Percentiles rank a stretch among this genome's conserved stretches.
Evolutionary conservation across 192 early-diverging fungal species (phyloP).

Genomic region (Entrophospora sp.): DNA sequence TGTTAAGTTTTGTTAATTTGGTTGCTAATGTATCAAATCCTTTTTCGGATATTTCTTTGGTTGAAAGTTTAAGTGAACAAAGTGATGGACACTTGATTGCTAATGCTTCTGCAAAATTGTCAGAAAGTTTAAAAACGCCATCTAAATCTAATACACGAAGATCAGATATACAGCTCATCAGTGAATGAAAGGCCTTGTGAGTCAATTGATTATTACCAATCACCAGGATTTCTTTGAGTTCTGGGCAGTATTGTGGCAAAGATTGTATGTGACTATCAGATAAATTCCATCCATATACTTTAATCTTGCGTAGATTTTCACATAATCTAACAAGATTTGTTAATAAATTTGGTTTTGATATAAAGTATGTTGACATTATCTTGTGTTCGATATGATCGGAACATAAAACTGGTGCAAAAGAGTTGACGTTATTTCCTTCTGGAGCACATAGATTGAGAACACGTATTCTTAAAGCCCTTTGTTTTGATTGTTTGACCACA

Average conservation of each 20-base stretch:
- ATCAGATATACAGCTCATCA: conserved; percentile 3
- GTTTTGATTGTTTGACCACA: not conserved
- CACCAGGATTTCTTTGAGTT: conserved; percentile 14
- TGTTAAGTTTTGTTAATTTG: not conserved
- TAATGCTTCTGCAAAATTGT: conserved; percentile 14
- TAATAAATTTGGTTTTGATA: conserved; percentile 22
- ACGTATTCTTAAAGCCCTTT: conserved; percentile 22
- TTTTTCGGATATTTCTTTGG: not conserved
- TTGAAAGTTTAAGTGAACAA: conserved; percentile 8
- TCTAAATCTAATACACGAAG: conserved; percentile 18
- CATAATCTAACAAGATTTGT: conserved; percentile 18
- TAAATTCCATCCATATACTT: conserved; percentile 34
- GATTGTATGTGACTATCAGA: conserved; percentile 12
- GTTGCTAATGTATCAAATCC: conserved; percentile 8
- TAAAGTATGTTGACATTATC: not conserved
- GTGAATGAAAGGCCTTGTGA: not conserved
- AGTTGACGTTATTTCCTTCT: not conserved
- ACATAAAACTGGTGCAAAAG: conserved; percentile 3
- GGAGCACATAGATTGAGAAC: conserved; percentile 23
- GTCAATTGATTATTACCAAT: conserved; percentile 20
- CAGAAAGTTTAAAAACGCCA: not conserved
- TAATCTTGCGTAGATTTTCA: conserved; percentile 25
- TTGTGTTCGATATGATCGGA: not conserved
- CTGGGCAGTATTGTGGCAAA: not conserved
- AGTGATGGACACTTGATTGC: conserved; percentile 1